Evolutionary conservation across 2,329 filamentous ascomycete genomes (phyloP), one percentile per base, ranked within the genome.

Genomic region (Trichoderma simmonsii): DNA sequence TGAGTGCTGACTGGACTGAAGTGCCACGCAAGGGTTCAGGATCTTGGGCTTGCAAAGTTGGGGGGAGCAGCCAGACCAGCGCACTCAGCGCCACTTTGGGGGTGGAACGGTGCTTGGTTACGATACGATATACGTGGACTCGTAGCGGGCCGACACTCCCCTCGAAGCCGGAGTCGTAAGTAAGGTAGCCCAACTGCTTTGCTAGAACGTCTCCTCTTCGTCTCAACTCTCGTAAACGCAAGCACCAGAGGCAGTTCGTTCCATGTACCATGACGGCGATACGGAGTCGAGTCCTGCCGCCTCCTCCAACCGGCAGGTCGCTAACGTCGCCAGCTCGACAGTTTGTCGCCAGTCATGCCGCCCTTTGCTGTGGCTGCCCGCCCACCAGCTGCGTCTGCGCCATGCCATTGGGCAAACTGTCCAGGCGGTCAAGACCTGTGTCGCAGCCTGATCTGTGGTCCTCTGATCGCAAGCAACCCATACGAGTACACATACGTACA

Each of bases 371-470:
- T 63, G 57, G 71, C 71, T 57, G 43, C 65, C 65, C 57, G 69
- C 65, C 65, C 59, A 63, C 71, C 43, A 18, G 66, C 66, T 14
- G 66, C 66, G 57, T 69, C 34, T 43, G 54, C 56, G 56, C 56
- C 57, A 24, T 54, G 56, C 56, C 32, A 69, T 69, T 69, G 66
- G 67, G 36, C n/a, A 14, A 9, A 34, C 61, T 3, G 28, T 28
- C 64, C 66, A 64, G 59, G 65, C 71, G 71, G 71, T 69, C 71
- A 63, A 34, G 59, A 24, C 18, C 54, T 68, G 65, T 68, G 65
- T 68, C 65, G 54, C 65, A 68, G 65, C 65, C 65, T 59, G 56
- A 68, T 60, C 30, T 12, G 43, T 30, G 36, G 54, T 18, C 56
- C 65, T 68, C 36, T 60, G 36, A 51, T 43, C 26, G 63, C 63